phyloP scores from a whole-genome alignment of 2,329 filamentous ascomycete genomes.

The Monosporascus sp. region DNA sequence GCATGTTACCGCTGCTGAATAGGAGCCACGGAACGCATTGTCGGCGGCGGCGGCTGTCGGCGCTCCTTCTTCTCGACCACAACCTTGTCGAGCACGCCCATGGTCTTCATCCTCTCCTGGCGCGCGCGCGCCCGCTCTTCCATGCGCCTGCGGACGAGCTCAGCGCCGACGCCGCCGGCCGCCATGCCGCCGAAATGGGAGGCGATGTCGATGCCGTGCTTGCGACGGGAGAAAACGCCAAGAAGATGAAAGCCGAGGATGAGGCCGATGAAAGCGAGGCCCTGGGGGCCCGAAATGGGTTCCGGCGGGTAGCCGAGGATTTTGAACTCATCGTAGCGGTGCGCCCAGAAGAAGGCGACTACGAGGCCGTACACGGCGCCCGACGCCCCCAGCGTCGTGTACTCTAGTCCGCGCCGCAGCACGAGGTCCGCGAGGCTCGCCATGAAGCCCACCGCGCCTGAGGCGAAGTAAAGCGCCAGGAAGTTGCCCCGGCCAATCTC shows the following conservation, averaged over 20 bases:
- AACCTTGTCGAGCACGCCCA: slow-evolving; percentile 14
- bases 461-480: slow-evolving; percentile 59
- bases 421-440: slow-evolving; percentile 50
- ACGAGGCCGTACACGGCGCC: slow-evolving; percentile 58
- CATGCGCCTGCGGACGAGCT: slow-evolving; percentile 28
- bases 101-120: slow-evolving; percentile 19
- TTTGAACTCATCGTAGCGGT: slow-evolving; percentile 52
- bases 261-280: slow-evolving; percentile 49
- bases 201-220: slow-evolving; percentile 43
- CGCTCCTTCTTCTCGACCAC: slow-evolving; percentile 8
- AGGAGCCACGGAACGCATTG: background rate
- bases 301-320: slow-evolving; percentile 54
- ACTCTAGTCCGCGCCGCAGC: slow-evolving; percentile 38
- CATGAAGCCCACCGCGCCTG: slow-evolving; percentile 55
- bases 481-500: slow-evolving; percentile 66
- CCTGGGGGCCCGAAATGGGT: slow-evolving; percentile 46
- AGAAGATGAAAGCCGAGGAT: slow-evolving; percentile 47
- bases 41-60: background rate
- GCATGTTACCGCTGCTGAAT: background rate
- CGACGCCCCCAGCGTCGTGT: slow-evolving; percentile 61
- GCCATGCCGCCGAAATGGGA: slow-evolving; percentile 50
- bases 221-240: slow-evolving; percentile 37
- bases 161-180: slow-evolving; percentile 39
- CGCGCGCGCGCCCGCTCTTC: slow-evolving; percentile 18
- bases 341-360: slow-evolving; percentile 57